Percentiles rank a stretch among this genome's conserved stretches.
These are phyloP conservation scores for Aspergillus ustus DNA, from an alignment of 2,329 filamentous ascomycete species.

Conservation along the genomic window DNA sequence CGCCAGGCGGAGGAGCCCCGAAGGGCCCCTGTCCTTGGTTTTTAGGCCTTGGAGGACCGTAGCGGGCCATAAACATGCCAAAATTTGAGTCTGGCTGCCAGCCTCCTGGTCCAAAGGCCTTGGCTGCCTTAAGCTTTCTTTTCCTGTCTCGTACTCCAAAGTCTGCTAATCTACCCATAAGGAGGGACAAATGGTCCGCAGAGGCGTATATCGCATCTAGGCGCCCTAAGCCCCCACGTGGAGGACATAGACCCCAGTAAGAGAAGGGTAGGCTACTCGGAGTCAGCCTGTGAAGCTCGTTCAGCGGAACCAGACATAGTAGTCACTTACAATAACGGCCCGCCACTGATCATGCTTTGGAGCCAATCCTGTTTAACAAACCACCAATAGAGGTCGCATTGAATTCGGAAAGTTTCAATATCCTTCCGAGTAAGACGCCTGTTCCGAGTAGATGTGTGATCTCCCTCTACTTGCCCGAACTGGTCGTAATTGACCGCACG, in stretches of 20 bases:
- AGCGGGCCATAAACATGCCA: slow-evolving; percentile 42
- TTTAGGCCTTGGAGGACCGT: slow-evolving; percentile 17
- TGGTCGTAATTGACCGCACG: slow-evolving; percentile 62
- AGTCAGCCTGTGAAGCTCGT: slow-evolving; percentile 25
- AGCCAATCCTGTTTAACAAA: slow-evolving; percentile 93
- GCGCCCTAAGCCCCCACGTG: slow-evolving; percentile 77
- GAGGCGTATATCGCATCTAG: slow-evolving; percentile 83
- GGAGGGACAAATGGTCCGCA: slow-evolving; percentile 82
- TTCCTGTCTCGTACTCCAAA: slow-evolving; percentile 78
- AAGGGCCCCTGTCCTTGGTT: slow-evolving; percentile 7
- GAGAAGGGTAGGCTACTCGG: slow-evolving; percentile 72
- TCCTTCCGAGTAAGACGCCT: slow-evolving; percentile 59
- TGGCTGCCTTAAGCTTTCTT: slow-evolving; percentile 73
- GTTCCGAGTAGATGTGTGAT: slow-evolving; percentile 26
- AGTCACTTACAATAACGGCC: slow-evolving; percentile 75
- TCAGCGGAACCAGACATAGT: not conserved
- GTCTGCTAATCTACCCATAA: slow-evolving; percentile 77
- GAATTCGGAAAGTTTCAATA: slow-evolving; percentile 76
- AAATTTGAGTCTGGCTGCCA: slow-evolving; percentile 61
- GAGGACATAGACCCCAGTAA: slow-evolving; percentile 84
- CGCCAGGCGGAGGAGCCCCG: slow-evolving; percentile 17
- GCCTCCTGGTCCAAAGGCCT: slow-evolving; percentile 58
- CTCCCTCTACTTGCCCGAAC: slow-evolving; percentile 55
- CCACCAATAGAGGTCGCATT: slow-evolving; percentile 93
- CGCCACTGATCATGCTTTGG: slow-evolving; percentile 86